phyloP scores from a whole-genome alignment of 2,329 filamentous ascomycete species.

The Pseudogymnoascus sp. region DNA sequence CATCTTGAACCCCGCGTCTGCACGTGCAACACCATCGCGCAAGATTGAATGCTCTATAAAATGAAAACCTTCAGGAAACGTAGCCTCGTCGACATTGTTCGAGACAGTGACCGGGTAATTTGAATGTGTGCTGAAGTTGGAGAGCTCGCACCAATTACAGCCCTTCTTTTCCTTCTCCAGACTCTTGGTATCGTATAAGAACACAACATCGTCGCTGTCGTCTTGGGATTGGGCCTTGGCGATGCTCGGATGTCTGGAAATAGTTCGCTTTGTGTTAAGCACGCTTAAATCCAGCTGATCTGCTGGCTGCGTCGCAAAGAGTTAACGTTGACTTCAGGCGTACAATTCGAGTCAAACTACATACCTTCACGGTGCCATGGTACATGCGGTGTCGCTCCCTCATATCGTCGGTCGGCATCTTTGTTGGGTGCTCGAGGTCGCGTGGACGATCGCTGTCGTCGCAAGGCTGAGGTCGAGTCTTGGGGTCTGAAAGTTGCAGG shows the following conservation, averaged over 20 bases:
- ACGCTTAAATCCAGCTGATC: not conserved
- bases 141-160: slow-evolving; percentile 59
- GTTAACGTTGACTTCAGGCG: not conserved
- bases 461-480: not conserved
- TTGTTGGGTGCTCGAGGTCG: not conserved
- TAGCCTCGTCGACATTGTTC: slow-evolving; percentile 52
- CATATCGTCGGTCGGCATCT: not conserved
- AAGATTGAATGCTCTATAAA: slow-evolving; percentile 61
- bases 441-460: not conserved
- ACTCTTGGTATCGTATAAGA: not conserved
- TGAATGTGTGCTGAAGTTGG: slow-evolving; percentile 43
- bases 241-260: not conserved
- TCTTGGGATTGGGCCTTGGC: not conserved
- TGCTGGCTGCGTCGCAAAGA: not conserved
- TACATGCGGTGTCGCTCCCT: not conserved
- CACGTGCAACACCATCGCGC: slow-evolving; percentile 50
- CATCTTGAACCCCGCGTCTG: slow-evolving; percentile 54
- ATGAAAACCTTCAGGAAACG: slow-evolving; percentile 55
- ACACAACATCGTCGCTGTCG: not conserved
- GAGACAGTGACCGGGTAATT: slow-evolving; percentile 52
- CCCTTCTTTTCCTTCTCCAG: slow-evolving; percentile 33
- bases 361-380: not conserved
- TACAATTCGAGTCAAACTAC: not conserved
- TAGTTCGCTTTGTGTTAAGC: not conserved
- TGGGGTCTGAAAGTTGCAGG: not conserved